A percentile compares a stretch with the other conserved stretches of the same genome.
Conservation (phyloP, 495 filamentous ascomycete genomes). For the Saxophila tyrrhenica region DNA sequence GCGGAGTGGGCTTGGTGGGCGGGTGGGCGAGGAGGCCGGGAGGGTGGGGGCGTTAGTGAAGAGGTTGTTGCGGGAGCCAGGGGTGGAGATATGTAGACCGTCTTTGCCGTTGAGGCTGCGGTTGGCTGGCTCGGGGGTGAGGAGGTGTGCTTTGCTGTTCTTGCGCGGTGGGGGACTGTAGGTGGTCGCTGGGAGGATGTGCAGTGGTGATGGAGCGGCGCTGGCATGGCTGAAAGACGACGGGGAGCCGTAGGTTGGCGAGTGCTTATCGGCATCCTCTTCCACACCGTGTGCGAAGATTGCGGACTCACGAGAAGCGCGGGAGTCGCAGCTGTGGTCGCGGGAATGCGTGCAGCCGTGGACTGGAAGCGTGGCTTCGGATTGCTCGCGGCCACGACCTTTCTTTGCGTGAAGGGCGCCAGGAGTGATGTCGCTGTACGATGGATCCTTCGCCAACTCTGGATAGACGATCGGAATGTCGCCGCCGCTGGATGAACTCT, state of each 20-base stretch:
- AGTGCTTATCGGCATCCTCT: neutral
- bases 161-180: conserved; percentile 11
- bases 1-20: neutral
- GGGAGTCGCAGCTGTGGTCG: conserved; percentile 8
- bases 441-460: conserved; percentile 7
- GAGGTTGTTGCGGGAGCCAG: neutral
- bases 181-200: conserved; percentile 12
- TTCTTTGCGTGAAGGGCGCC: neutral
- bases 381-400: neutral
- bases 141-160: neutral
- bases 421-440: neutral
- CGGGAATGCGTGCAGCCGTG: conserved; percentile 10
- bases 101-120: neutral
- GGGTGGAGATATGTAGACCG: too few species aligned
- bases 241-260: conserved; percentile 1
- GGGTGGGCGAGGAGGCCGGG: neutral
- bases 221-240: conserved; percentile 7
- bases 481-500: conserved; percentile 5
- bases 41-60: conserved; percentile 2
- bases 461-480: conserved; percentile 13
- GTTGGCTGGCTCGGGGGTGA: neutral
- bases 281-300: conserved; percentile 3
- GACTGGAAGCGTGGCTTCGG: neutral
- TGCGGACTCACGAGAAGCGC: neutral
- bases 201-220: conserved; percentile 16